Evolutionary conservation across 352 stramenopile species (phyloP), one percentile per base, ranked within the genome.

Genomic region (Globisporangium cylindrosporum): DNA sequence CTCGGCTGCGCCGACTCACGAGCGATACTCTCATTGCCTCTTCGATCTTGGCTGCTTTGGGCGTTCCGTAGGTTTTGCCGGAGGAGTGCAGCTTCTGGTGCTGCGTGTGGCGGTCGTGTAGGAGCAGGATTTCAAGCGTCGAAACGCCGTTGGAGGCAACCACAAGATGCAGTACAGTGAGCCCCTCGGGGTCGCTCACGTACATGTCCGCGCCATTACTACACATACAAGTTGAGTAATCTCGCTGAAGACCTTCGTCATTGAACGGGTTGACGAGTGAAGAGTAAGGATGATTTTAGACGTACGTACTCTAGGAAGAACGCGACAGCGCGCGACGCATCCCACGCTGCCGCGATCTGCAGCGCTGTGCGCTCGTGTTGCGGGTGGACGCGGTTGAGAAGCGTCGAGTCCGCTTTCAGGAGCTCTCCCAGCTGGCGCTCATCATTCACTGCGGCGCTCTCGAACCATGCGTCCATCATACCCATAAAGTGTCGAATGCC

Each of bases 331-430:
- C 53, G 63, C 25, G 36, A 41, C 14, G 68, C 62, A 8, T 57
- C 48, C 68, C 68, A 73, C 10, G 68, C 68, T 15, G 58, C 68
- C 27, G 68, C 68, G 8, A 73, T 29, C 49, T 70, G 68, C 29
- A 73, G 64, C 25, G 68, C 68, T 9, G 68, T 64, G 12, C 68
- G 68, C 22, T 56, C 64, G 3, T 63, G 29, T 12, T 56, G 49
- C 29, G 64, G 51, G 55, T 64, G 27, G 46, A 49, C n/a, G 29
- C 53, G 58, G 59, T 64, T 2, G 9, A 67, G 48, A 7, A 67
- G 43, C 20, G 68, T 27, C 0, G 48, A 32, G 32, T 61, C 49
- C 12, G 18, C 32, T 20, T 7, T 36, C 6, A 67, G 32, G 2
- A 54, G 24, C 32, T 54, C n/a, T n/a, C 61, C 15, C 20, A 67